phyloP scores from a whole-genome alignment of 345 rosid species.

The Turnera subulata region DNA sequence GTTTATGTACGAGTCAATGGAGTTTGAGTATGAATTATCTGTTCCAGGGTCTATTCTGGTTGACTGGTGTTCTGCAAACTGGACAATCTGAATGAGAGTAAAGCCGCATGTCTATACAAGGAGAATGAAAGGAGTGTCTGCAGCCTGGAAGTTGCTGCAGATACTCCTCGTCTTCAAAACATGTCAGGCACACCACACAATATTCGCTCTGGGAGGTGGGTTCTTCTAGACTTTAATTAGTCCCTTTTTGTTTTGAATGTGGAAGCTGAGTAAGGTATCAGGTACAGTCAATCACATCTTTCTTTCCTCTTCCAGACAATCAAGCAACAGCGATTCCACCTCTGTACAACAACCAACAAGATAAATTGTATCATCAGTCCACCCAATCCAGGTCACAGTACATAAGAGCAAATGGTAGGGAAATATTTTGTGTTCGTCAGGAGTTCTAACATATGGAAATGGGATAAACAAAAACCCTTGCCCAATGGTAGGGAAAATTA shows the following conservation, averaged over 20 bases:
- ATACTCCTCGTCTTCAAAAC: constrained; percentile 34
- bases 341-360: no score
- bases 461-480: no score
- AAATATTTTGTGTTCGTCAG: no score
- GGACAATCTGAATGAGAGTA: constrained; percentile 38
- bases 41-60: neutral
- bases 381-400: no score
- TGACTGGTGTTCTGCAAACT: constrained; percentile 29
- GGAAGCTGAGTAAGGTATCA: constrained; percentile 9
- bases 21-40: no score
- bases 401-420: no score
- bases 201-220: constrained; percentile 12
- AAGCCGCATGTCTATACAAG: constrained; percentile 41
- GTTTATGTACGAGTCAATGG: no score
- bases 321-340: no score
- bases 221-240: neutral
- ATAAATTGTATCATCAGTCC: no score
- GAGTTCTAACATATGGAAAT: no score
- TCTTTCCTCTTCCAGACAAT: no score
- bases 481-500: no score
- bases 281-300: neutral
- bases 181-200: constrained; percentile 35
- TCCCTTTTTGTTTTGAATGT: constrained; percentile 8
- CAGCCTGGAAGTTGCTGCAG: constrained; percentile 28
- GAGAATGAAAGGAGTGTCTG: constrained; percentile 35